A percentile compares a stretch with the other conserved stretches of the same genome.
Conservation (phyloP, 73 alveolate genomes). For the Symbiodinium natans region DNA sequence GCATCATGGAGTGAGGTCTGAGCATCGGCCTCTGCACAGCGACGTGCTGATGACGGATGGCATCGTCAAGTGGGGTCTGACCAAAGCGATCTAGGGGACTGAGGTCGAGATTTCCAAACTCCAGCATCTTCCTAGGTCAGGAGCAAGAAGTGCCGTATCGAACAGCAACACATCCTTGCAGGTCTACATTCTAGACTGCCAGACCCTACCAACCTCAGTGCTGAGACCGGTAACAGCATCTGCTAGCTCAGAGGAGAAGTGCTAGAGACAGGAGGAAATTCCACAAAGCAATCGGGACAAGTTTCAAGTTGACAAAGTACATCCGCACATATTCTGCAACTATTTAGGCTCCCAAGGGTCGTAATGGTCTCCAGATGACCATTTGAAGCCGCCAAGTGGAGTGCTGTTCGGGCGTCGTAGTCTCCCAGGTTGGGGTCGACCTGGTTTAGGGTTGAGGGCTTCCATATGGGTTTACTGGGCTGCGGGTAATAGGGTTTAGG, state of each 20-base stretch:
- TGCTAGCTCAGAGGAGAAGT: too few species aligned
- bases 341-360: conserved; percentile 37
- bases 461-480: too few species aligned
- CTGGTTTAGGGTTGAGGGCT: neutral
- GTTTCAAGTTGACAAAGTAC: too few species aligned
- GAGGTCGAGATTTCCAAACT: conserved; percentile 3
- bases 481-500: too few species aligned
- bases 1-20: too few species aligned
- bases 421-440: conserved; percentile 63
- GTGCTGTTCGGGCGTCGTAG: conserved; percentile 41
- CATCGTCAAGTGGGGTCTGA: conserved; percentile 46
- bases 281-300: too few species aligned
- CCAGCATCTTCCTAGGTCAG: conserved; percentile 44
- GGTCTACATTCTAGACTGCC: too few species aligned
- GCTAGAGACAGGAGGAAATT: too few species aligned
- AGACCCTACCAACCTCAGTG: too few species aligned
- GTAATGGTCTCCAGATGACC: conserved; percentile 50
- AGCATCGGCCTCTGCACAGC: conserved; percentile 36
- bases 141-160: neutral
- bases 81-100: conserved; percentile 63
- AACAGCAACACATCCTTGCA: too few species aligned
- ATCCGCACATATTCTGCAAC: too few species aligned
- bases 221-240: too few species aligned
- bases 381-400: conserved; percentile 46
- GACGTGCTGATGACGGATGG: conserved; percentile 52